Percentiles rank a stretch among this genome's conserved stretches.
These are phyloP conservation scores for Mycena metata DNA, from an alignment of 768 basidiomycete genomes.

Conservation along the genomic window DNA sequence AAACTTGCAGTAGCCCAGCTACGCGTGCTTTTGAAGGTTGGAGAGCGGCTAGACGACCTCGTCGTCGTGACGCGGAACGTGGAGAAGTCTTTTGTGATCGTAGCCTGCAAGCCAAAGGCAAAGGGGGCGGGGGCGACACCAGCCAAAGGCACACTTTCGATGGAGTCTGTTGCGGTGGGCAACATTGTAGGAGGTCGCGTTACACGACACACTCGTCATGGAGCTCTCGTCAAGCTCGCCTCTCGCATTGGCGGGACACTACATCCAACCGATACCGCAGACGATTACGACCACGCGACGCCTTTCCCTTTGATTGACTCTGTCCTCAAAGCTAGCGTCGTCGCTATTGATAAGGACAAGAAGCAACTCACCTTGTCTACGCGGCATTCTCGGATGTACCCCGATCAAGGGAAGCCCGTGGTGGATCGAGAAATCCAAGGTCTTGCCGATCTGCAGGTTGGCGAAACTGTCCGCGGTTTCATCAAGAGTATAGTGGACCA, in stretches of 20 bases:
- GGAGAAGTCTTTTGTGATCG: conserved; percentile 89
- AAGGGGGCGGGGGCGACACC: conserved; percentile 59
- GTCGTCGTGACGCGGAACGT: conserved; percentile 91
- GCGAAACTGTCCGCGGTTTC: conserved; percentile 87
- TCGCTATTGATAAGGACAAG: conserved; percentile 75
- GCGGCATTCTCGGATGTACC: conserved; percentile 77
- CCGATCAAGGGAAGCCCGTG: conserved; percentile 61
- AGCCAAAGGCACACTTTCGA: conserved; percentile 65
- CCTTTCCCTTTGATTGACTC: conserved; percentile 74
- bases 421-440: conserved; percentile 78
- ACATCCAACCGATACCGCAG: conserved; percentile 85
- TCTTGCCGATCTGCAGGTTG: conserved; percentile 74
- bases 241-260: conserved; percentile 80
- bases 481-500: conserved; percentile 89
- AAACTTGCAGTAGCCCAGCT: conserved; percentile 75
- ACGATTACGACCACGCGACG: conserved; percentile 76
- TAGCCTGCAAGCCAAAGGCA: conserved; percentile 77
- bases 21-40: conserved; percentile 70
- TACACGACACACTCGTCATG: conserved; percentile 76
- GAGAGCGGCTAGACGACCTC: conserved; percentile 80
- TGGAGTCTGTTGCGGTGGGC: conserved; percentile 78
- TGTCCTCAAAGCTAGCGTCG: conserved; percentile 77
- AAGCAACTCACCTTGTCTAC: conserved; percentile 86
- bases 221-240: conserved; percentile 83
- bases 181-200: conserved; percentile 88